These are phyloP conservation scores for Aspergillus thermomutatus DNA, from an alignment of 2,329 filamentous ascomycete species.

Conservation along the genomic window DNA sequence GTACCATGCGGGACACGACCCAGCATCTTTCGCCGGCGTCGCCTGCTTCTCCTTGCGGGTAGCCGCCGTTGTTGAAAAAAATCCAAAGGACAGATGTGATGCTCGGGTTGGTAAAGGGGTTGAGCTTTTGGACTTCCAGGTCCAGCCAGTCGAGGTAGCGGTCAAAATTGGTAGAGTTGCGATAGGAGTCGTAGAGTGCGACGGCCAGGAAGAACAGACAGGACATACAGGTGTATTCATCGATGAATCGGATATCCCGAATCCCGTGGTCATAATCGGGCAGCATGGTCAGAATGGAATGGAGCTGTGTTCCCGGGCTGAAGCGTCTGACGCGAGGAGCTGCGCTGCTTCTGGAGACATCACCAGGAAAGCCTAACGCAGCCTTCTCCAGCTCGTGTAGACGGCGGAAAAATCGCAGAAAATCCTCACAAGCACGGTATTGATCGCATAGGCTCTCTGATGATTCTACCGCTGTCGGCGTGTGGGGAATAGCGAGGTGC, in stretches of 20 bases:
- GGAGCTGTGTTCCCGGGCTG: constrained; percentile 20
- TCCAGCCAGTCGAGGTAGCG: constrained; percentile 27
- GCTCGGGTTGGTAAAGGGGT: constrained; percentile 24
- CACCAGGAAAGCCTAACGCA: constrained; percentile 14
- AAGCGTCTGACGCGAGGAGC: constrained; percentile 17
- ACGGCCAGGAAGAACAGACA: constrained; percentile 30
- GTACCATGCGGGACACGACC: constrained; percentile 31
- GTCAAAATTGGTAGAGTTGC: constrained; percentile 23
- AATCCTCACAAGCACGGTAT: constrained; percentile 28
- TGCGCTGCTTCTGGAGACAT: background rate
- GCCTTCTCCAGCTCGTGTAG: constrained; percentile 23
- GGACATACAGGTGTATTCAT: constrained; percentile 31
- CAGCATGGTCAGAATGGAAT: constrained; percentile 26
- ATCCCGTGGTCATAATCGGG: constrained; percentile 32
- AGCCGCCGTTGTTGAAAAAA: constrained; percentile 29
- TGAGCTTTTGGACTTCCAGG: constrained; percentile 21
- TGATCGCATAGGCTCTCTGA: constrained; percentile 18
- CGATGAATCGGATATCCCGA: constrained; percentile 30
- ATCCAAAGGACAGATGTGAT: constrained; percentile 31
- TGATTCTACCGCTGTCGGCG: constrained; percentile 8
- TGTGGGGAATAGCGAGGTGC: constrained; percentile 14
- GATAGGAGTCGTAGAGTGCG: constrained; percentile 27
- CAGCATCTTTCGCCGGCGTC: constrained; percentile 28
- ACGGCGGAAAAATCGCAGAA: constrained; percentile 28
- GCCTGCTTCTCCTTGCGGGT: constrained; percentile 15